These are phyloP conservation scores for Tricholoma saponaceum DNA, from an alignment of 768 basidiomycete species.

Conservation along the genomic window DNA sequence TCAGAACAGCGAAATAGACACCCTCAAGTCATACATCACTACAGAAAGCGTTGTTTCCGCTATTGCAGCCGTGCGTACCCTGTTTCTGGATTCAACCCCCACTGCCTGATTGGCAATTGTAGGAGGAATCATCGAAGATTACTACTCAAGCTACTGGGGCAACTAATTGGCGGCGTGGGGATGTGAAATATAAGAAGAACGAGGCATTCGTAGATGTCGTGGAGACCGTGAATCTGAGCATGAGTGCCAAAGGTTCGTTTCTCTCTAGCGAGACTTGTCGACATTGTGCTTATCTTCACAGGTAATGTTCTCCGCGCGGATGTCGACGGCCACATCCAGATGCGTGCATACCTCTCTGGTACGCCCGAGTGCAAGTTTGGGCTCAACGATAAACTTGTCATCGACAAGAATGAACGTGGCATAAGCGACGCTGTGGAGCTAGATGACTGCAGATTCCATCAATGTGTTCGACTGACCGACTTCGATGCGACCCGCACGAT, in stretches of 20 bases:
- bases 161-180: conserved; percentile 91
- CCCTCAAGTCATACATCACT: conserved; percentile 96
- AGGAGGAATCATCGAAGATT: conserved; percentile 98
- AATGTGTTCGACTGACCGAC: conserved; percentile 92
- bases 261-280: not conserved
- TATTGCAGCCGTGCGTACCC: conserved; percentile 66
- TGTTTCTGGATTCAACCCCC: not conserved
- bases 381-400: conserved; percentile 95
- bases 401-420: conserved; percentile 76
- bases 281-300: conserved; percentile 23
- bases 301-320: conserved; percentile 92
- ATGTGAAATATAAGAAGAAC: conserved; percentile 99
- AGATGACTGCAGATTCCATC: conserved; percentile 98
- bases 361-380: conserved; percentile 99
- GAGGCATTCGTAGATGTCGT: conserved; percentile 99
- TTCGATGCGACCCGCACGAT: conserved; percentile 94
- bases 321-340: conserved; percentile 95
- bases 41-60: conserved; percentile 91
- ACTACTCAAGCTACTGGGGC: conserved; percentile 96
- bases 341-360: conserved; percentile 96
- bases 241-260: conserved; percentile 88
- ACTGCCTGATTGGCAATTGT: conserved; percentile 7
- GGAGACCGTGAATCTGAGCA: conserved; percentile 92
- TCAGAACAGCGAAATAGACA: conserved; percentile 98
- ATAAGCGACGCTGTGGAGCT: conserved; percentile 84